These are phyloP conservation scores for Striga hermonthica DNA, from an alignment of 305 asterid genomes.

Conservation along the genomic window DNA sequence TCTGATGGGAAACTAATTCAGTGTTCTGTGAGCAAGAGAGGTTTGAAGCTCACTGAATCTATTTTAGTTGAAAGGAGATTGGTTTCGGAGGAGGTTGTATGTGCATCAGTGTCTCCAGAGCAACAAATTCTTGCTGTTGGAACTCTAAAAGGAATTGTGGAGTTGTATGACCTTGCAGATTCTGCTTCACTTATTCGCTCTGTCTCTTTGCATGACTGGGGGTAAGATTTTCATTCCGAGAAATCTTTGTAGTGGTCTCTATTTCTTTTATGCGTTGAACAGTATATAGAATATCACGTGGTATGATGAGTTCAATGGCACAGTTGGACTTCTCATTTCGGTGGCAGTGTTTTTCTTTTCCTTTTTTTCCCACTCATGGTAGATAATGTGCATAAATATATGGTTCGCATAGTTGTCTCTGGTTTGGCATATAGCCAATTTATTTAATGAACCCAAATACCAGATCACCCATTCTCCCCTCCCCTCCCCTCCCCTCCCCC, in stretches of 20 bases:
- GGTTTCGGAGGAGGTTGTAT: conserved; percentile 77
- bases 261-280: conserved; percentile 25
- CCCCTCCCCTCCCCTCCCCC: no score
- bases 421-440: no score
- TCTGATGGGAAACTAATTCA: conserved; percentile 75
- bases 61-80: conserved; percentile 65
- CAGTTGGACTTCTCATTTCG: not conserved
- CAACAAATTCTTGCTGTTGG: conserved; percentile 98
- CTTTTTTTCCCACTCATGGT: conserved; percentile 2
- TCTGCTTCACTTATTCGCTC: conserved; percentile 70
- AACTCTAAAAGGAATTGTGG: conserved; percentile 74
- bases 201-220: conserved; percentile 93
- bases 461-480: no score
- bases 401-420: no score
- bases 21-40: conserved; percentile 92
- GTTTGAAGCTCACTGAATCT: conserved; percentile 65
- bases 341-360: not conserved
- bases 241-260: conserved; percentile 29
- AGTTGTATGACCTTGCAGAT: conserved; percentile 85
- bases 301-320: conserved; percentile 18
- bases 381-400: not conserved
- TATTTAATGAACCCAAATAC: no score
- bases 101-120: conserved; percentile 84
- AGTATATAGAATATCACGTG: conserved; percentile 14
- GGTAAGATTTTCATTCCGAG: conserved; percentile 56